Evolutionary conservation across 2,329 filamentous ascomycete species (phyloP).

Genomic region (Xylaria sp.): DNA sequence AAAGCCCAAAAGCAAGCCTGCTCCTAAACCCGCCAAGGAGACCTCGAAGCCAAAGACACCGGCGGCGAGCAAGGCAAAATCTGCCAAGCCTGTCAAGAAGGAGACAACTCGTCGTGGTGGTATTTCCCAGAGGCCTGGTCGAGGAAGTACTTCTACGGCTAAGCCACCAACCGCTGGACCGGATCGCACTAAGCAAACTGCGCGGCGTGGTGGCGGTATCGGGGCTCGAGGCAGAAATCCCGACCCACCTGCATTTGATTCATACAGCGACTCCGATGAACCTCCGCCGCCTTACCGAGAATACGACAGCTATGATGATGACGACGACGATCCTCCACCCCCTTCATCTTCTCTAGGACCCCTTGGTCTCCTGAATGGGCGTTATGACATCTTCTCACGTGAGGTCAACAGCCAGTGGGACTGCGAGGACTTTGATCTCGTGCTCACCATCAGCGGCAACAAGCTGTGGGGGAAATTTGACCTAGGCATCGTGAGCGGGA

Average conservation of each 20-base stretch:
- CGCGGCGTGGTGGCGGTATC: slow-evolving; percentile 38
- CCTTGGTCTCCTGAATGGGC: slow-evolving; percentile 51
- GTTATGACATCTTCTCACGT: slow-evolving; percentile 47
- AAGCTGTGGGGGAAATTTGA: slow-evolving; percentile 55
- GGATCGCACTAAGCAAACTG: slow-evolving; percentile 31
- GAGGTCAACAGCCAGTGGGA: slow-evolving; percentile 38
- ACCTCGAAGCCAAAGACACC: slow-evolving; percentile 13
- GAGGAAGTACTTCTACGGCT: slow-evolving; percentile 15
- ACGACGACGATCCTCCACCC: slow-evolving; percentile 21
- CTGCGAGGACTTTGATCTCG: slow-evolving; percentile 40
- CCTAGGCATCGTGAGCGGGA: slow-evolving; percentile 48
- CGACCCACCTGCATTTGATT: background rate
- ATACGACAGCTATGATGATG: slow-evolving; percentile 21
- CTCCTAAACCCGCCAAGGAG: slow-evolving; percentile 6
- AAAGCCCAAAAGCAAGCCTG: slow-evolving; percentile 15
- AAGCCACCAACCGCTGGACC: background rate
- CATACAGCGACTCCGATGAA: slow-evolving; percentile 24
- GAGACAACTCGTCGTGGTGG: slow-evolving; percentile 35
- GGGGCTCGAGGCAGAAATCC: slow-evolving; percentile 34
- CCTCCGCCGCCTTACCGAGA: slow-evolving; percentile 34
- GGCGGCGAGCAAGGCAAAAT: slow-evolving; percentile 28
- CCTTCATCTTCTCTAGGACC: slow-evolving; percentile 30
- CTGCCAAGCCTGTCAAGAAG: slow-evolving; percentile 21
- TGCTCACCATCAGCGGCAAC: slow-evolving; percentile 47
- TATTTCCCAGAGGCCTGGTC: slow-evolving; percentile 25